Evolutionary conservation across 2,329 filamentous ascomycete genomes (phyloP).

Genomic region (Pleochaeta shiraiana): DNA sequence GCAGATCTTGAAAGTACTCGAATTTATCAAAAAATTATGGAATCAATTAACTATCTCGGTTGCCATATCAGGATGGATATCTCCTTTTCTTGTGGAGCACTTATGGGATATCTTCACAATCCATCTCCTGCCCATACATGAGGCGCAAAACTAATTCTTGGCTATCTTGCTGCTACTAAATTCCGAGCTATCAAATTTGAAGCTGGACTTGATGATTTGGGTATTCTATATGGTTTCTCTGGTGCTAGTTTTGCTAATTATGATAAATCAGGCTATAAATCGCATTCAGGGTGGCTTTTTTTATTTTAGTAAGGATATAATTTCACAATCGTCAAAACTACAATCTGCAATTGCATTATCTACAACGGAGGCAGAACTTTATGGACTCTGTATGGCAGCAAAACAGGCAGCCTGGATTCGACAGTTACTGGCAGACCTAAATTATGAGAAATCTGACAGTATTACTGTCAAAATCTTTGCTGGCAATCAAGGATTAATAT

Average conservation of each 20-base stretch:
- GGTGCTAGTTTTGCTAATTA: slow-evolving; percentile 1
- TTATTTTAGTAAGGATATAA: not conserved
- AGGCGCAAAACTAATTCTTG: not conserved
- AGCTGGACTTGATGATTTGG: not conserved
- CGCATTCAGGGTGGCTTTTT: not conserved
- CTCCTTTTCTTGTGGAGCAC: not conserved
- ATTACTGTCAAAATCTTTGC: not conserved
- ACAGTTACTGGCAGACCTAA: not conserved
- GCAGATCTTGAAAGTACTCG: not conserved
- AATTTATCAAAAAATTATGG: slow-evolving; percentile 2
- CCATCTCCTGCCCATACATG: slow-evolving; percentile 1
- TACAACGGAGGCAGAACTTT: not conserved
- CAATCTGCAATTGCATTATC: not conserved
- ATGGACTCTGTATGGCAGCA: not conserved
- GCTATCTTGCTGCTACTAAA: not conserved
- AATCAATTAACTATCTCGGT: slow-evolving; percentile 2
- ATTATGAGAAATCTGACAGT: not conserved
- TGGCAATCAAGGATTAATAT: not conserved
- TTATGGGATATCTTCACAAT: slow-evolving; percentile 5
- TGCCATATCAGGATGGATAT: not conserved
- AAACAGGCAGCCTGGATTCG: slow-evolving; percentile 1
- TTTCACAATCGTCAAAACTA: not conserved
- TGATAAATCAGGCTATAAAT: not conserved
- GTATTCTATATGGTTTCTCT: not conserved
- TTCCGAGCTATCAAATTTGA: not conserved